phyloP scores from a whole-genome alignment of 2,329 filamentous ascomycete species.

The Aspergillus pseudoviridinutans region DNA sequence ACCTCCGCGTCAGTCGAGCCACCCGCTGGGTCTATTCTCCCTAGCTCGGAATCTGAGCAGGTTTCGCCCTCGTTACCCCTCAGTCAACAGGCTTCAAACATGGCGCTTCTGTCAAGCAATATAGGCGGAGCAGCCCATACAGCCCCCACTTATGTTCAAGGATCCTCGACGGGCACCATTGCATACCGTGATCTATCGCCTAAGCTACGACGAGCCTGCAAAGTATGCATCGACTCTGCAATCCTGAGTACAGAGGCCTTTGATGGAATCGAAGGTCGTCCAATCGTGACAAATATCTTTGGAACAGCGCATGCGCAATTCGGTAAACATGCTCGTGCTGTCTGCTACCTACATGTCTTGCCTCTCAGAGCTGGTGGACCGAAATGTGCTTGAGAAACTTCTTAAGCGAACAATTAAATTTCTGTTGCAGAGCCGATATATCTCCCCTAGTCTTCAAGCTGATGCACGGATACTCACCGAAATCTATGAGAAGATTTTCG shows the following conservation, averaged over 20 bases:
- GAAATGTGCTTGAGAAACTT: slow-evolving; percentile 54
- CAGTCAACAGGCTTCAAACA: slow-evolving; percentile 24
- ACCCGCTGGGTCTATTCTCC: slow-evolving; percentile 25
- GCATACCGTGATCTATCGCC: slow-evolving; percentile 30
- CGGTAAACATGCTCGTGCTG: slow-evolving; percentile 91
- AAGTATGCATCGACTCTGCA: slow-evolving; percentile 65
- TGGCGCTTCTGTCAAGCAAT: slow-evolving; percentile 32
- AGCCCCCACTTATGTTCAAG: background rate
- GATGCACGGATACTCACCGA: slow-evolving; percentile 70
- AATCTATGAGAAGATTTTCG: slow-evolving; percentile 44
- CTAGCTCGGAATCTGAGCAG: slow-evolving; percentile 29
- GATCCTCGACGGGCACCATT: background rate
- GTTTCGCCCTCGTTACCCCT: slow-evolving; percentile 34
- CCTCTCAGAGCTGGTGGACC: slow-evolving; percentile 57
- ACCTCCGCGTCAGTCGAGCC: slow-evolving; percentile 26
- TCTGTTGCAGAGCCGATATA: slow-evolving; percentile 64
- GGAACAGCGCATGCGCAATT: slow-evolving; percentile 98
- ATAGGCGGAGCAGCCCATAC: slow-evolving; percentile 27
- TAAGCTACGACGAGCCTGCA: slow-evolving; percentile 53
- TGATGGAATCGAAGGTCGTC: slow-evolving; percentile 58
- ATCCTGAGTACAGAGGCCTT: slow-evolving; percentile 85
- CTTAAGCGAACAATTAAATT: slow-evolving; percentile 73
- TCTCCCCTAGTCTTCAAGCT: slow-evolving; percentile 68
- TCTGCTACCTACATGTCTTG: slow-evolving; percentile 72
- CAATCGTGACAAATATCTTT: slow-evolving; percentile 92